Evolutionary conservation across 176 grass and related monocot species (phyloP).

Genomic region (Aegilops longissima): DNA sequence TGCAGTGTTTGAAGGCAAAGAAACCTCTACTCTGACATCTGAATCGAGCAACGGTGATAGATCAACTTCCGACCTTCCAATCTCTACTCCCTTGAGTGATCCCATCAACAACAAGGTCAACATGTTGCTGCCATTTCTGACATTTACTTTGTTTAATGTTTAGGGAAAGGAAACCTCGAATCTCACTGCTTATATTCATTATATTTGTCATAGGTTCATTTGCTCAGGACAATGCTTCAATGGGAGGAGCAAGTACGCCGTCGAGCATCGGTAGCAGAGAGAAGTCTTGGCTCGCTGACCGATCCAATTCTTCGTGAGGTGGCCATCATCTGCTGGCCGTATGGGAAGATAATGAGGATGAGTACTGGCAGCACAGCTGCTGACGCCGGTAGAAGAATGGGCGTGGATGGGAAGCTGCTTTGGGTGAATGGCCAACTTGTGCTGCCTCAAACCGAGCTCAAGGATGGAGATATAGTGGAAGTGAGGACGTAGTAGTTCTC

Average conservation of each 20-base stretch:
- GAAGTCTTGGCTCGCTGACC: constrained; percentile 46
- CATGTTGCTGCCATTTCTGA: neutral
- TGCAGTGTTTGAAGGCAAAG: constrained; percentile 90
- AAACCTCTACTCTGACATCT: constrained; percentile 47
- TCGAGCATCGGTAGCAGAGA: constrained; percentile 47
- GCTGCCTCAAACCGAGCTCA: constrained; percentile 76
- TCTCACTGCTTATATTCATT: neutral
- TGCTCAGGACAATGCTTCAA: constrained; percentile 90
- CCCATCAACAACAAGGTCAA: constrained; percentile 85
- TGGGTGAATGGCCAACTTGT: constrained; percentile 88
- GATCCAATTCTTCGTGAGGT: constrained; percentile 57
- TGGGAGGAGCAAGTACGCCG: constrained; percentile 84
- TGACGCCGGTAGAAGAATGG: constrained; percentile 91
- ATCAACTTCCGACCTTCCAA: constrained; percentile 40
- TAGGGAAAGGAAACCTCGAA: constrained; percentile 16
- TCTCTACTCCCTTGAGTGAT: constrained; percentile 50
- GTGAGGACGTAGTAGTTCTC: constrained; percentile 58
- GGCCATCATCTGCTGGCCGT: constrained; percentile 86
- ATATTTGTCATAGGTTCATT: constrained; percentile 55
- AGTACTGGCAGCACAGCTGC: constrained; percentile 79
- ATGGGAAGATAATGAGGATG: constrained; percentile 89
- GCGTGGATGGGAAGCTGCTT: constrained; percentile 75
- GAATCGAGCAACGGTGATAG: constrained; percentile 48
- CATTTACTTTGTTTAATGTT: constrained; percentile 12
- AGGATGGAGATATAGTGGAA: constrained; percentile 98